Evolutionary conservation across 805 yeast genomes (phyloP), one percentile per base, ranked within the genome.

Genomic region (Cyberlindnera subsufficiens): DNA sequence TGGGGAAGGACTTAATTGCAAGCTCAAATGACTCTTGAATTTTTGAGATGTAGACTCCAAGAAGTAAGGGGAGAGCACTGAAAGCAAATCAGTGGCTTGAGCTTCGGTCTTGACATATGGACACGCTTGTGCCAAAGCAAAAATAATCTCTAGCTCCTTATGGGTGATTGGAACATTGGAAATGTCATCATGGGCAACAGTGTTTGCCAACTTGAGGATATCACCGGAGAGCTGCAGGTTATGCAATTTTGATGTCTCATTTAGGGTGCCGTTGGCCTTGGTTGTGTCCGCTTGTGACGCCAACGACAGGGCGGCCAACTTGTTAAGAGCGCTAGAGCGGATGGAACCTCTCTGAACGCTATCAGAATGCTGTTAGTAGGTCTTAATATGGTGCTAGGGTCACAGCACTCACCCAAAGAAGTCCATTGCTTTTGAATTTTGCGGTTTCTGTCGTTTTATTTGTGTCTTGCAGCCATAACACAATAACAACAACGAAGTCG

Each of bases 101-200:
- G 58, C 55, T 19, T 54, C 51, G 30, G 61, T 62, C 38, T 60
- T 45, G 9, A 66, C 62, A 5, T 44, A 43, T 4, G 71, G 55
- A 10, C 69, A 53, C 46, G 80, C 49, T 11, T 43, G 43, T 2
- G 55, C 67, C n/a, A 79, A 59, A 0, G 84, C 77, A 33, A 72
- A 42, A 39, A 80, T 58, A 11, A 75, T 69, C 51, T 80, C 85
- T 55, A 72, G 68, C 46, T 80, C 84, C 44, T 71, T 74, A 32
- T 68, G 61, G 2, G 77, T 61, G 32, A 58, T 54, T 35, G 60
- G 60, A 29, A 53, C 49, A 31, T 39, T 27, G 6, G 60, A 51
- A 1, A 54, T 43, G 34, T 56, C 54, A 5, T 37, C 32, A 9
- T 35, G 34, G 3, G 45, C 16, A 5, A 58, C 42, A 6, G 53